Percentiles rank a stretch among this genome's conserved stretches.
These are phyloP conservation scores for Malus asiatica DNA, from an alignment of 306 rosid genomes.

Conservation along the genomic window DNA sequence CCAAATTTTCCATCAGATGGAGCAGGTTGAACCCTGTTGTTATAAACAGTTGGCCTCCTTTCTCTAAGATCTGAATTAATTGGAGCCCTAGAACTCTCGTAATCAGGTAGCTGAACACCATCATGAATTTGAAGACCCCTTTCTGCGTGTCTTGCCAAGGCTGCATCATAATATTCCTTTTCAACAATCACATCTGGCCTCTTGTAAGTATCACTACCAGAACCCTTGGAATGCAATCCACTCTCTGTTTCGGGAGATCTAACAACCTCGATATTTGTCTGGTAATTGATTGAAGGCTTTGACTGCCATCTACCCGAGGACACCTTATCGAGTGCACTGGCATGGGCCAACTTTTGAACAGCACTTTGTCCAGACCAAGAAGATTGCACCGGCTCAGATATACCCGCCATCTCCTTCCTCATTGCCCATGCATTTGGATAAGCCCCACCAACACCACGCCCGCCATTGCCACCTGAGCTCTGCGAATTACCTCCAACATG, in stretches of 20 bases:
- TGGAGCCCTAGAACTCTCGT: conserved; percentile 38
- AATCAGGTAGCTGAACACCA: conserved; percentile 31
- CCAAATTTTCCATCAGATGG: conserved; percentile 33
- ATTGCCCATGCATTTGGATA: conserved; percentile 67
- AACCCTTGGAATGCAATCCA: conserved; percentile 27
- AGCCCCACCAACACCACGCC: conserved; percentile 41
- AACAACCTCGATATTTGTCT: conserved; percentile 47
- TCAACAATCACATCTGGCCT: conserved; percentile 36
- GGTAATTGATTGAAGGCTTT: conserved; percentile 41
- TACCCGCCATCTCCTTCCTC: conserved; percentile 67
- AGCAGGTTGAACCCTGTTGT: conserved; percentile 36
- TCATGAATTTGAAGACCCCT: conserved; percentile 42
- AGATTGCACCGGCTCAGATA: conserved; percentile 46
- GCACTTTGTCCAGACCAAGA: conserved; percentile 61
- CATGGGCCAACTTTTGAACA: conserved; percentile 79
- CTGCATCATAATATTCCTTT: conserved; percentile 44
- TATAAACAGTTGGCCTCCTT: conserved; percentile 22
- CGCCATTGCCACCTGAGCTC: conserved; percentile 35
- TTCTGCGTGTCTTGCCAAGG: conserved; percentile 51
- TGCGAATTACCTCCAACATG: conserved; percentile 38
- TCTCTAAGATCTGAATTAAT: conserved; percentile 35
- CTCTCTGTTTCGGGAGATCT: conserved; percentile 45
- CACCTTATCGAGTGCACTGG: conserved; percentile 89
- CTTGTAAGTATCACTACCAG: conserved; percentile 25
- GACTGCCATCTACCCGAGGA: conserved; percentile 97